Evolutionary conservation across 768 basidiomycete genomes (phyloP).

Genomic region (Erythrobasidium yunnanense): DNA sequence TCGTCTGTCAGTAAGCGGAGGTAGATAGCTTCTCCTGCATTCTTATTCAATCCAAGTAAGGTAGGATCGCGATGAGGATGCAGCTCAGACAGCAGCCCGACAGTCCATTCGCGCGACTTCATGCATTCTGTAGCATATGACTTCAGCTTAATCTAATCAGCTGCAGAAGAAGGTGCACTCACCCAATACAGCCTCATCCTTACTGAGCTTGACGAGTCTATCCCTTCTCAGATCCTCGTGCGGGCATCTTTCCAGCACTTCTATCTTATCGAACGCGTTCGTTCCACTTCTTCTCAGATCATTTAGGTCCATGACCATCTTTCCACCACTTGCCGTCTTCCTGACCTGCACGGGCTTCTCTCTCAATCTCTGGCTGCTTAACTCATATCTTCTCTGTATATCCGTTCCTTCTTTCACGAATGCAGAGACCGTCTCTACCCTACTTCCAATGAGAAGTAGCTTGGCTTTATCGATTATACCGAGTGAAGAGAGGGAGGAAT

Average conservation of each 20-base stretch:
- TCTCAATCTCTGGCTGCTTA: constrained; percentile 22
- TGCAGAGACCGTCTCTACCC: not conserved
- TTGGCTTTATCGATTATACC: constrained; percentile 12
- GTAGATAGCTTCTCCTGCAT: constrained; percentile 32
- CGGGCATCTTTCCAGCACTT: constrained; percentile 10
- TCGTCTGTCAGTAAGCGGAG: constrained; percentile 33
- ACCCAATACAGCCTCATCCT: constrained; percentile 29
- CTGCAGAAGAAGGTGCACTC: not conserved
- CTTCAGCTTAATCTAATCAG: constrained; percentile 27
- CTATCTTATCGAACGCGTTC: constrained; percentile 16
- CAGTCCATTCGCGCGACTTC: not conserved
- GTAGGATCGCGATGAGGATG: constrained; percentile 30
- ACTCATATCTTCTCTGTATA: constrained; percentile 26
- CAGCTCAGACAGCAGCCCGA: not conserved
- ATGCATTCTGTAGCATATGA: not conserved
- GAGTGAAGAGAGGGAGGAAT: not conserved
- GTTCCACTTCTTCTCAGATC: constrained; percentile 4
- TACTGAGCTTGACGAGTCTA: constrained; percentile 14
- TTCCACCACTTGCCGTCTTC: not conserved
- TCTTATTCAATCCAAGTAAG: constrained; percentile 37
- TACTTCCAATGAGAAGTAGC: constrained; percentile 31
- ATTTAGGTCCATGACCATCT: constrained; percentile 16
- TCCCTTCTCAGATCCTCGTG: constrained; percentile 22
- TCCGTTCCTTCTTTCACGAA: not conserved
- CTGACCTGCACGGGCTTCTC: not conserved